A percentile compares a stretch with the other conserved stretches of the same genome.
Conservation (phyloP, 768 basidiomycete species). For the Clitopilus hobsonii region DNA sequence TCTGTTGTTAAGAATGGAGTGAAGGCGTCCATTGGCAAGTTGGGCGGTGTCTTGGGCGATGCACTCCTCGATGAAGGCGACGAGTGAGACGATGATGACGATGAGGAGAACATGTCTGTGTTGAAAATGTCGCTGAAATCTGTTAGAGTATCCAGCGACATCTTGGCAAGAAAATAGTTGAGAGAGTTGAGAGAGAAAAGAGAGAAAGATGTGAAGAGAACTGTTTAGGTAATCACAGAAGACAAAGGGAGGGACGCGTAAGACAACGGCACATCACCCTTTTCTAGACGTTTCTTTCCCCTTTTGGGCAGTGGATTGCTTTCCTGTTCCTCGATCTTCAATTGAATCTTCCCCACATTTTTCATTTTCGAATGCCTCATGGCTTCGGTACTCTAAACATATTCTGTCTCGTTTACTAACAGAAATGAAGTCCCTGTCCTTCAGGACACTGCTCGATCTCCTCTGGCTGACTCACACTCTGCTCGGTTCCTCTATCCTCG, state of each 20-base stretch:
- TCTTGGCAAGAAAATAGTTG: constrained; percentile 7
- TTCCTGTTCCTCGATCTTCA: neutral
- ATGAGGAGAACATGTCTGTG: constrained; percentile 45
- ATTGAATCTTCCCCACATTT: neutral
- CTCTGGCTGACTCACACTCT: no score
- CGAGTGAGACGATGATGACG: constrained; percentile 21
- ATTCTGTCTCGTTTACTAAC: no score
- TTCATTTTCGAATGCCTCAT: no score
- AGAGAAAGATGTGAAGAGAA: neutral
- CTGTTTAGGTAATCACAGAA: neutral
- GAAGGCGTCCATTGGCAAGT: constrained; percentile 41
- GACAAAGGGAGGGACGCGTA: neutral
- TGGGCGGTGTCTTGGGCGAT: constrained; percentile 28
- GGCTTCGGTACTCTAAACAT: no score
- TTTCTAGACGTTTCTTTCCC: neutral
- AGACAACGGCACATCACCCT: neutral
- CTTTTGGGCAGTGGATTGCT: neutral
- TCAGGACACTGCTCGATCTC: no score
- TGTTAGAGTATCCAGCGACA: constrained; percentile 10
- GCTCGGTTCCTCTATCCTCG: no score
- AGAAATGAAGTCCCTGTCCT: no score
- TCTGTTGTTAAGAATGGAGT: no score
- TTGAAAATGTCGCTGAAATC: constrained; percentile 65
- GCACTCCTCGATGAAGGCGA: constrained; percentile 9
- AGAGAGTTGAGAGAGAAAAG: constrained; percentile 1